phyloP scores from a whole-genome alignment of 805 yeast genomes.

The Maudiozyma saulgeensis region DNA sequence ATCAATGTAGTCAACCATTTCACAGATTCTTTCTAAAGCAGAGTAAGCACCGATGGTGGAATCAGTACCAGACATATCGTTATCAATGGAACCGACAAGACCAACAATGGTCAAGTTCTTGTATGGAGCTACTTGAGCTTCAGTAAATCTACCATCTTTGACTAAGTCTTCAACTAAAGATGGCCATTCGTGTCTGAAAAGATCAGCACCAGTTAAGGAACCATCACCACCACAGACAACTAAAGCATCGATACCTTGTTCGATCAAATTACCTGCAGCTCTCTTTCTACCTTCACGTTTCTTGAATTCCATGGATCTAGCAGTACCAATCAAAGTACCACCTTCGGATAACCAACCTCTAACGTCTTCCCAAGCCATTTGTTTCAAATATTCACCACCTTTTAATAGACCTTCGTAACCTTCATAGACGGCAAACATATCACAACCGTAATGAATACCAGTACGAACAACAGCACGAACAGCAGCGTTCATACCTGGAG shows the following conservation, averaged over 20 bases:
- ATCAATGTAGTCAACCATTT: slow-evolving; percentile 91
- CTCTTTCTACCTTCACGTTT: slow-evolving; percentile 76
- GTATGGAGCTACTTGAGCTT: slow-evolving; percentile 50
- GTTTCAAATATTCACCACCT: slow-evolving; percentile 71
- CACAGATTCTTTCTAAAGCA: slow-evolving; percentile 84
- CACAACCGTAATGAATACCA: slow-evolving; percentile 80
- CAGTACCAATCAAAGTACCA: slow-evolving; percentile 95
- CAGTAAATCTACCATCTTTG: slow-evolving; percentile 44
- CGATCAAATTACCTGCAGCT: slow-evolving; percentile 78
- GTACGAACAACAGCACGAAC: slow-evolving; percentile 94
- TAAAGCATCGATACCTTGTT: slow-evolving; percentile 85
- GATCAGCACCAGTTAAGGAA: slow-evolving; percentile 93
- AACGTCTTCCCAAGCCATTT: slow-evolving; percentile 89
- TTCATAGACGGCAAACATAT: slow-evolving; percentile 83
- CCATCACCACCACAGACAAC: slow-evolving; percentile 99
- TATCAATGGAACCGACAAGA: slow-evolving; percentile 92
- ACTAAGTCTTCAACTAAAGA: slow-evolving; percentile 66
- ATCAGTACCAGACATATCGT: slow-evolving; percentile 96
- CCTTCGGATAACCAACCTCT: slow-evolving; percentile 89
- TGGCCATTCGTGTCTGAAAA: slow-evolving; percentile 93
- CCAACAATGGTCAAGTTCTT: slow-evolving; percentile 81
- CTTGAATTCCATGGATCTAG: slow-evolving; percentile 77
- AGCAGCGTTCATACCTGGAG: slow-evolving; percentile 97
- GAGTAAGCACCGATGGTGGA: slow-evolving; percentile 95
- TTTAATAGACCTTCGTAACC: slow-evolving; percentile 89